phyloP scores from a whole-genome alignment of 345 rosid genomes.

The Citrus sinensis region DNA sequence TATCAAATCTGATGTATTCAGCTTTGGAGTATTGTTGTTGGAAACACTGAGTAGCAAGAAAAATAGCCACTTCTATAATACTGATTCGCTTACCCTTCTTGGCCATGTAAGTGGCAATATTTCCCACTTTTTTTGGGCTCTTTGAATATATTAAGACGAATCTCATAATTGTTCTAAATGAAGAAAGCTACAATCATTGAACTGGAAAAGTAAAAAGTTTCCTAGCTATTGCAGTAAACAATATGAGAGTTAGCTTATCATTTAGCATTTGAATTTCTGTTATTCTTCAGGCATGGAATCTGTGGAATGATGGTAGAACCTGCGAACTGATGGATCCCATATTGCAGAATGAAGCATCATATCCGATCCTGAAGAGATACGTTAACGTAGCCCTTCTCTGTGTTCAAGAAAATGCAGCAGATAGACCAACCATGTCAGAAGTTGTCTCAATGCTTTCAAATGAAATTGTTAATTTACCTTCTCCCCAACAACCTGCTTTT shows the following conservation, averaged over 20 bases:
- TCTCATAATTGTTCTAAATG: not conserved
- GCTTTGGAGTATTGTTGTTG: constrained; percentile 2
- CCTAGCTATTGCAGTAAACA: no score
- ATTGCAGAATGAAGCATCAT: no score
- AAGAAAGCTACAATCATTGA: not conserved
- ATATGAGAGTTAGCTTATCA: not conserved
- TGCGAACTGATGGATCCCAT: no score
- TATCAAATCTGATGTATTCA: not conserved
- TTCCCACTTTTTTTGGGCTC: not conserved
- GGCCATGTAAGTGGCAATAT: constrained; percentile 12
- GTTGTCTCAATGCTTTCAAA: constrained; percentile 22
- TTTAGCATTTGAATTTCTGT: no score
- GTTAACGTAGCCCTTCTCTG: constrained; percentile 14
- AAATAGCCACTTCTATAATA: constrained; percentile 4
- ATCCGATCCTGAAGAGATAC: no score
- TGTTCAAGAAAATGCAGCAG: constrained; percentile 21
- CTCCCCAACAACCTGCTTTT: no score
- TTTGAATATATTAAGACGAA: not conserved
- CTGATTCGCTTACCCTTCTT: constrained; percentile 5
- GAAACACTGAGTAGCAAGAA: constrained; percentile 10
- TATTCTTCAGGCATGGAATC: no score
- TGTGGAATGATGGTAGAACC: no score
- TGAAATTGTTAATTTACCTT: not conserved
- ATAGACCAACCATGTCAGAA: constrained; percentile 27
- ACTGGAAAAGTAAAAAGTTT: no score